Evolutionary conservation across 148 eudicot genomes (phyloP).

Genomic region (Rhododendron vialii): DNA sequence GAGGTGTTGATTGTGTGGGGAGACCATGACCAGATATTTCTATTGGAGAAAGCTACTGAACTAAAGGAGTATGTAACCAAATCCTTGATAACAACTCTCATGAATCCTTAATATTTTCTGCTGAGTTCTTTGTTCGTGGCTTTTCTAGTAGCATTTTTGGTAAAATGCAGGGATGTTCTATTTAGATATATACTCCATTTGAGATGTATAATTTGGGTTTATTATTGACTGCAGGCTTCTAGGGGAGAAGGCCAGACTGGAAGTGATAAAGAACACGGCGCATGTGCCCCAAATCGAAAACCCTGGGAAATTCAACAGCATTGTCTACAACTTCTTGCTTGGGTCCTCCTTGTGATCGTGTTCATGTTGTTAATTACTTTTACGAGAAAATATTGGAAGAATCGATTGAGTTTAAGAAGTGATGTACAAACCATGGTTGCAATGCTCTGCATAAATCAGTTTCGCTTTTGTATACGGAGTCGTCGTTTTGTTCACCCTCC

Average conservation of each 20-base stretch:
- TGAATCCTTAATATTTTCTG: neutral
- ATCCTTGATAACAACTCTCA: neutral
- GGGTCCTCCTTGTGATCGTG: slow-evolving; percentile 7
- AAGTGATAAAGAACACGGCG: slow-evolving; percentile 37
- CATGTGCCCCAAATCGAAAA: slow-evolving; percentile 46
- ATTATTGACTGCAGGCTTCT: slow-evolving; percentile 25
- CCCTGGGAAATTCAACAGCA: slow-evolving; percentile 29
- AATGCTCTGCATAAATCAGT: neutral
- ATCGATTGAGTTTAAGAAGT: neutral
- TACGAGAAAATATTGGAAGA: neutral
- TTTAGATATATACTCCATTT: neutral
- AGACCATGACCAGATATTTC: slow-evolving; percentile 48
- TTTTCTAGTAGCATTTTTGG: neutral
- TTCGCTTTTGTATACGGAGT: neutral
- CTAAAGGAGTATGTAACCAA: slow-evolving; percentile 39
- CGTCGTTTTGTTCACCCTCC: neutral
- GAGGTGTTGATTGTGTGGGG: slow-evolving; percentile 56
- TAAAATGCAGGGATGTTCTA: neutral
- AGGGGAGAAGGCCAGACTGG: slow-evolving; percentile 37
- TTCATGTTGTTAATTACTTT: neutral
- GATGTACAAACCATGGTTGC: neutral
- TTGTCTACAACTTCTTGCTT: slow-evolving; percentile 31
- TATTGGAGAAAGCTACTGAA: slow-evolving; percentile 40
- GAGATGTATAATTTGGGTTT: neutral
- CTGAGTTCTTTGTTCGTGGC: neutral